Conservation (phyloP, 345 rosid genomes). For the Acer saccharum region DNA sequence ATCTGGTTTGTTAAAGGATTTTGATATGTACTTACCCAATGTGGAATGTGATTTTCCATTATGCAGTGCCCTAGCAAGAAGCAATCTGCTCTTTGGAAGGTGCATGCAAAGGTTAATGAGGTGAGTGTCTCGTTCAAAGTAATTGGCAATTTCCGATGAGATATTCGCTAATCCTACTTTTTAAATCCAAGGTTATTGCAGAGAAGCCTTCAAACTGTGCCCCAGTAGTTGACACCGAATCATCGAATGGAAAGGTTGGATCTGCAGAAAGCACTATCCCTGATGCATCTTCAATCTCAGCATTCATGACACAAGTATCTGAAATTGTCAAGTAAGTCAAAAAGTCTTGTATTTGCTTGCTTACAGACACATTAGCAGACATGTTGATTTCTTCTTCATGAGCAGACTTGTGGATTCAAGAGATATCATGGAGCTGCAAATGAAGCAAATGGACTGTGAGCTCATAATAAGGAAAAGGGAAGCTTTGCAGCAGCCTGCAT, state of each 20-base stretch:
- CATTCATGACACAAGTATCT: conserved; percentile 83
- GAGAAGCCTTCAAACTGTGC: conserved; percentile 56
- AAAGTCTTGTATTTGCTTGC: neutral
- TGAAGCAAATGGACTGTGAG: conserved; percentile 86
- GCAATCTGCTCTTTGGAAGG: conserved; percentile 40
- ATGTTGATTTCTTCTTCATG: conserved; percentile 15
- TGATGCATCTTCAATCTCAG: conserved; percentile 57
- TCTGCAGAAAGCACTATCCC: conserved; percentile 43
- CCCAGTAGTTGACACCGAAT: conserved; percentile 31
- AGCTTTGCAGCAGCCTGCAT: conserved; percentile 59
- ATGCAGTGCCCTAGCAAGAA: conserved; percentile 46
- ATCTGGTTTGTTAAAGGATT: neutral
- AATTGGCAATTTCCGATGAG: neutral
- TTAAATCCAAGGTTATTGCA: conserved; percentile 44
- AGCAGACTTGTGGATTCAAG: conserved; percentile 92
- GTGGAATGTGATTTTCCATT: conserved; percentile 5
- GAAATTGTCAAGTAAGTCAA: conserved; percentile 80
- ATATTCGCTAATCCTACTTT: conserved; percentile 5
- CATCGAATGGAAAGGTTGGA: conserved; percentile 40
- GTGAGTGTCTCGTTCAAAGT: conserved; percentile 30
- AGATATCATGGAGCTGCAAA: conserved; percentile 80
- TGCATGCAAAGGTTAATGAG: conserved; percentile 62
- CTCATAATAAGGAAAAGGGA: conserved; percentile 79
- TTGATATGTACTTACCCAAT: neutral
- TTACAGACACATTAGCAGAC: neutral